Evolutionary conservation across 2,329 filamentous ascomycete species (phyloP), one percentile per base, ranked within the genome.

Genomic region (Trichoderma sp.): DNA sequence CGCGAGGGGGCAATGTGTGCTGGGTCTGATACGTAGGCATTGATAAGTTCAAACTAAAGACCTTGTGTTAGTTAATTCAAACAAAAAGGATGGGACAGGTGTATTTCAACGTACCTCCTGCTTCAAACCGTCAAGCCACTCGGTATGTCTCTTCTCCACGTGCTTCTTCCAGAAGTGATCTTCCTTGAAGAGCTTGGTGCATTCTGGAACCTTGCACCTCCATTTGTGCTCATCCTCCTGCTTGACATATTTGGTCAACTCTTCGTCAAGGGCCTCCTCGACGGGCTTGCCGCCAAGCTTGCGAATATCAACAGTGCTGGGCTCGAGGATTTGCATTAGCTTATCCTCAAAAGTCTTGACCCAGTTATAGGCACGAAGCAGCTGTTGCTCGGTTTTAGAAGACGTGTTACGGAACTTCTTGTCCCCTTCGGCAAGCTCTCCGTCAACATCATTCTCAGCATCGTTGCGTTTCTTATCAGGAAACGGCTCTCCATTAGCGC

Each of bases 301-400:
- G 80, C 91, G 91, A 56, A 98, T 85, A 78, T 98, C 94, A 28
- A 93, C 92, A 64, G 91, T 90, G 70, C 96, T 93, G 0, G 96
- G 96, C 75, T 98, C 95, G 15, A 99, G 86, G 61, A 98, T 92
- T 80, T 98, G 95, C 79, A 93, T 86, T 66, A 99, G 88, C 84
- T 99, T 99, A 79, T 99, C 96, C 80, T 99, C 96, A 78, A 97
- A 99, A 0, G 96, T 98, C 84, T 93, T 97, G 73, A 99, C 97
- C 96, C 97, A 99, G 79, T 98, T 99, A 84, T 94, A 98, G 0
- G 96, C 96, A 71, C 95, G 92, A 78, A 97, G 93, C 15, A 98
- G 89, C 80, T 98, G 96, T 80, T 97, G 94, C 77, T 97, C 94
- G 5, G 91, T 90, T 84, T 97, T 97, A 65, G 87, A 90, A 28